Evolutionary conservation across 371 early-diverging fungal species (phyloP).

Genomic region (Syncephalastrum racemosum): DNA sequence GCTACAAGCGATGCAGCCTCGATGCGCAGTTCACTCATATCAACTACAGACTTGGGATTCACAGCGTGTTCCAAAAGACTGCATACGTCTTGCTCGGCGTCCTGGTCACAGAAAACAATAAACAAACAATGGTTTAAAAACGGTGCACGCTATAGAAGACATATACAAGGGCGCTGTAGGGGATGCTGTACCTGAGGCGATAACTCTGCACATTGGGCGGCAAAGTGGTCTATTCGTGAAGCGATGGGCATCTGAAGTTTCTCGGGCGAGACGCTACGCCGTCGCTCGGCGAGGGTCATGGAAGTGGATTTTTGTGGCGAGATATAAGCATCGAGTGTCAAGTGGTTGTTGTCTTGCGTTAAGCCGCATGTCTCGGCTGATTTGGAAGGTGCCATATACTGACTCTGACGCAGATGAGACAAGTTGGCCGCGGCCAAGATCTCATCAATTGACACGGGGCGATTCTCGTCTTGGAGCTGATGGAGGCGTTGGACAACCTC

Average conservation of each 20-base stretch:
- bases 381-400: conserved; percentile 12
- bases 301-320: conserved; percentile 20
- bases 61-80: too few relatives aligned
- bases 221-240: too few relatives aligned
- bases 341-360: conserved; percentile 14
- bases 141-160: too few relatives aligned
- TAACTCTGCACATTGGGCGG: too few relatives aligned
- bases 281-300: conserved; percentile 17
- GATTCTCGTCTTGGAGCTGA: conserved; percentile 26
- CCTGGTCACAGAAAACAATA: too few relatives aligned
- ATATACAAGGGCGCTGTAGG: too few relatives aligned
- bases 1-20: too few relatives aligned
- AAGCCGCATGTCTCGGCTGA: conserved; percentile 15
- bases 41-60: too few relatives aligned
- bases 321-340: conserved; percentile 8
- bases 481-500: conserved; percentile 27
- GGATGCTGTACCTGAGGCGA: too few relatives aligned
- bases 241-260: conserved; percentile 12
- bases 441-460: conserved; percentile 34
- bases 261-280: conserved; percentile 14
- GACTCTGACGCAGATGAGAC: conserved; percentile 22
- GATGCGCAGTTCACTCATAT: too few relatives aligned
- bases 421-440: conserved; percentile 32
- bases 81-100: too few relatives aligned
- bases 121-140: too few relatives aligned